Conservation (phyloP, 176 grass and related monocot species). For the Carex kokanica region DNA sequence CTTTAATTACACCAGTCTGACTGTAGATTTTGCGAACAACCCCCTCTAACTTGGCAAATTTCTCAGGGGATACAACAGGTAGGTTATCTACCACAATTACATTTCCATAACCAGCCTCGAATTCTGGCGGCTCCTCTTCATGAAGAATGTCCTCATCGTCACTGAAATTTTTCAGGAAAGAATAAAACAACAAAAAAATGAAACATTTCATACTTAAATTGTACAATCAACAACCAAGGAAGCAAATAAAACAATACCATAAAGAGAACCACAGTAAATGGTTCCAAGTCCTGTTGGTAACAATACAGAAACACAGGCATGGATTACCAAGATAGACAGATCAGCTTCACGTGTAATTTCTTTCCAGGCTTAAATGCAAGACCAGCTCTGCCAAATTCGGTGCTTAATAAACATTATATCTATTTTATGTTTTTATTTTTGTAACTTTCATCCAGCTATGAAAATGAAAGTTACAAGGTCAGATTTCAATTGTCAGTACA, state of each 20-base stretch:
- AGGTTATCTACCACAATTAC: constrained; percentile 76
- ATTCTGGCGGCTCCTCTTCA: constrained; percentile 57
- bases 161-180: constrained; percentile 32
- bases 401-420: no score
- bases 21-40: constrained; percentile 76
- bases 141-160: constrained; percentile 71
- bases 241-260: not conserved
- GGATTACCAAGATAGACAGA: not conserved
- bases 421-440: no score
- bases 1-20: constrained; percentile 72
- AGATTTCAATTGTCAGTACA: no score
- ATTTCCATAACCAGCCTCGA: constrained; percentile 61
- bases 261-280: not conserved
- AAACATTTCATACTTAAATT: not conserved
- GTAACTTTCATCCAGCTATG: no score
- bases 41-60: constrained; percentile 84
- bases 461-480: no score
- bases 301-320: not conserved
- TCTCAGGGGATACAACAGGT: constrained; percentile 65
- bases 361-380: no score
- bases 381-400: no score
- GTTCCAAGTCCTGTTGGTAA: not conserved
- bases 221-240: not conserved
- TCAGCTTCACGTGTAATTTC: no score
- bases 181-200: not conserved